phyloP scores from a whole-genome alignment of 176 grass and related monocot species.

The Melocanna baccifera region DNA sequence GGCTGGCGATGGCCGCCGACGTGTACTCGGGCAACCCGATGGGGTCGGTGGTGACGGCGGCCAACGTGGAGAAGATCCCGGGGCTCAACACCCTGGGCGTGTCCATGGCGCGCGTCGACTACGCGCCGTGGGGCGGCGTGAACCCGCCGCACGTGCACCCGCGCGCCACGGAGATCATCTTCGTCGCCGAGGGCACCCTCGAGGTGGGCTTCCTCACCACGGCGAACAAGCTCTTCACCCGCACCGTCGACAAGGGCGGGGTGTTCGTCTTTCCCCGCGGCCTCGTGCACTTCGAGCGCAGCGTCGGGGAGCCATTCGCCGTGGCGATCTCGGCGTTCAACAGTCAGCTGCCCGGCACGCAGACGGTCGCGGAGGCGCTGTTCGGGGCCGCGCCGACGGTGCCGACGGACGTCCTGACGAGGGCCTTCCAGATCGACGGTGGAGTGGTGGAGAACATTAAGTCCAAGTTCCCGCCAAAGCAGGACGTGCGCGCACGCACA shows the following conservation, averaged over 20 bases:
- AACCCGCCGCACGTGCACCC: too few species aligned
- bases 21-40: constrained; percentile 41
- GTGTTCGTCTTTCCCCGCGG: too few species aligned
- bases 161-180: too few species aligned
- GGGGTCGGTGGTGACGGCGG: too few species aligned
- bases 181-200: too few species aligned
- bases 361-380: constrained; percentile 27
- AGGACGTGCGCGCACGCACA: background rate
- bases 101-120: too few species aligned
- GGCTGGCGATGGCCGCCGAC: constrained; percentile 22
- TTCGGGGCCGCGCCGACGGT: constrained; percentile 44
- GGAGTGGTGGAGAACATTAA: constrained; percentile 46
- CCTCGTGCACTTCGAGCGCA: constrained; percentile 28
- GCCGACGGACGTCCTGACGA: constrained; percentile 45
- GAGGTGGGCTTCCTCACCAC: too few species aligned
- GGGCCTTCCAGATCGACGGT: constrained; percentile 46
- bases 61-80: too few species aligned
- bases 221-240: too few species aligned
- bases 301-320: constrained; percentile 31
- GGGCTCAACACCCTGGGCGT: too few species aligned
- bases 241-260: too few species aligned
- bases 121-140: too few species aligned
- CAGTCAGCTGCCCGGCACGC: constrained; percentile 65
- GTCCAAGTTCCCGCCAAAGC: constrained; percentile 31
- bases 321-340: constrained; percentile 46